phyloP scores from a whole-genome alignment of 169 alveolate genomes.

The Toxoplasma gondii region DNA sequence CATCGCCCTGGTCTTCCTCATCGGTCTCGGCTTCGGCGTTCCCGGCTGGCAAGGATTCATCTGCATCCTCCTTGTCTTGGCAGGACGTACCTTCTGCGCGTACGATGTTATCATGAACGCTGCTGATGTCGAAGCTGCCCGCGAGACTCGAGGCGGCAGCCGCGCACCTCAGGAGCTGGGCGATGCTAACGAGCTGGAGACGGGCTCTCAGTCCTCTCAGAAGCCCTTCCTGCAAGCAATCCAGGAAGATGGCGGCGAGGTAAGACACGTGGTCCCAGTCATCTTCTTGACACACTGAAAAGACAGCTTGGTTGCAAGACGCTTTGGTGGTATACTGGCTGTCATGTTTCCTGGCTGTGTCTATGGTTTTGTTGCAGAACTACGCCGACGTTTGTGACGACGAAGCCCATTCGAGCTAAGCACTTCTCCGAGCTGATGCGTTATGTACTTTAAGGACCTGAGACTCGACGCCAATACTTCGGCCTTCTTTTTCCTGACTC shows the following conservation, averaged over 20 bases:
- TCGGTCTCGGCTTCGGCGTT: conserved; percentile 84
- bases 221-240: conserved; percentile 66
- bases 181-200: conserved; percentile 56
- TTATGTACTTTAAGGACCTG: background rate
- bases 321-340: background rate
- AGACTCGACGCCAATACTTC: background rate
- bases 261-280: conserved; percentile 9
- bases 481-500: background rate
- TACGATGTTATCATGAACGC: conserved; percentile 81
- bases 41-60: conserved; percentile 80
- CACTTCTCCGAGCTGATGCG: background rate
- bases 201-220: conserved; percentile 43
- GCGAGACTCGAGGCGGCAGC: conserved; percentile 52
- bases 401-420: background rate
- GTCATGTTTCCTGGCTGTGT: background rate
- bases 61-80: conserved; percentile 78
- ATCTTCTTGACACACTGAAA: background rate
- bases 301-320: background rate
- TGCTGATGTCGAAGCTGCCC: conserved; percentile 69
- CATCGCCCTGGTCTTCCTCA: conserved; percentile 87
- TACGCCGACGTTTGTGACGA: conserved; percentile 19
- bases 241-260: conserved; percentile 66
- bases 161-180: conserved; percentile 41
- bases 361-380: background rate
- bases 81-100: conserved; percentile 85